Base-by-base conservation (phyloP, 345 rosid species). In the Gossypium australe region DNA sequence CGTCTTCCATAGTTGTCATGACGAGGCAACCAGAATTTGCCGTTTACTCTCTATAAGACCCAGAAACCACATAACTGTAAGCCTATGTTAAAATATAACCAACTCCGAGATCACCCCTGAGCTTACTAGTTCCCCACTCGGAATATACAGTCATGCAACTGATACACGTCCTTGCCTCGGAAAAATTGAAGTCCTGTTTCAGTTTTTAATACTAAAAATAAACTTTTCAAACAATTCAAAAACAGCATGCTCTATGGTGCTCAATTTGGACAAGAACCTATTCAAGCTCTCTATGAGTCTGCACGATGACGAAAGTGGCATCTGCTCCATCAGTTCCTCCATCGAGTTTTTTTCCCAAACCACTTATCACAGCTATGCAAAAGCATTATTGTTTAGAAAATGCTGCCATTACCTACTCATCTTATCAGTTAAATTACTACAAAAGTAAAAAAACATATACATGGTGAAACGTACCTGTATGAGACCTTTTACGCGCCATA, bases 401-500 rank as follows among this genome's bases (percentile, higher is more conserved):
- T 12, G n/a, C 55, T 0, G 4, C 16, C 6, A 9, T 62, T 24
- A 67, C 18, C 18, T 67, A 47, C 41, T 9, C 20, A 67, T 24
- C 18, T 12, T 22, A 67, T 7, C 52, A 67, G 53, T 20, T 45
- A 66, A 45, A 49, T 12, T 44, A 45, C 34, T 45, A 66, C 24
- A 44, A 22, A 67, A 47, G 22, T n/a, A n/a, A 8, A 18, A 57
- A 24, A 38, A 48, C 41, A 48, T 60, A 49, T 20, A 41, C 71
- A 47, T 34, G 41, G 45, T 25, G 49, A 66, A 27, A 64, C 72
- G 22, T 75, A 88, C 97, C 94, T 92, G 97, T 78, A 92, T 90
- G 82, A 90, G 85, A 79, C 97, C 97, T 78, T 92, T 92, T 6
- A 92, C 96, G 3, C 97, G 89, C 97, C 97, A 92, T 8, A 92